Base-by-base conservation (phyloP, 306 rosid genomes). In the Astragalus membranaceus region DNA sequence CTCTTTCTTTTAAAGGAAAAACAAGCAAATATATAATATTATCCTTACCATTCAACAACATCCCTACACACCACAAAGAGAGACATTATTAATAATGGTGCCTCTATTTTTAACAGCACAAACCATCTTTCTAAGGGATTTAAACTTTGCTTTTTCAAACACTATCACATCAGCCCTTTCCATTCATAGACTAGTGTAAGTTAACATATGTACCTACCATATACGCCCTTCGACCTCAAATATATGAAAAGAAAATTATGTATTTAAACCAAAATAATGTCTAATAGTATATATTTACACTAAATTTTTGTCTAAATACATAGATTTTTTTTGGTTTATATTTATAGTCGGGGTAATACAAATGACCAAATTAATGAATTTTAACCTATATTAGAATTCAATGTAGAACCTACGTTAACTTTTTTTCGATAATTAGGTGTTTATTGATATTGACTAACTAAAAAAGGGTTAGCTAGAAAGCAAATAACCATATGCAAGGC, bases 61-160 rank as follows among this genome's bases (percentile, higher is more conserved):
- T 39, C 39, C 59, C 65, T 30, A 48, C 44, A 50, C 15, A 67
- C 49, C 43, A 67, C 9, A 67, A 5, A 4, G 30, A 55, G 46
- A 67, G 56, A 63, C 82, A 69, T 51, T 39, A 69, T 51, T 39
- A 54, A 70, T 63, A 50, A 80, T 78, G 75, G 63, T 74, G 83
- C 72, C 65, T 29, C 78, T 59, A 30, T 44, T 52, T 57, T 42
- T 51, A 79, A 71, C 37, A 73, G 68, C 83, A 70, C 62, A 63
- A 63, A 2, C 29, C 61, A 50, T 51, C 72, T 77, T 69, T 61
- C 15, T 68, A 62, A 52, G 16, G 5, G 75, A 23, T 46, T 33
- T 44, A 13, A 51, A 9, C 63, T 54, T 53, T 16, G 64, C 81
- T 70, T 75, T 75, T 70, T 65, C 7, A 6, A 75, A 75, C 78